A percentile compares a stretch with the other conserved stretches of the same genome.
These are phyloP conservation scores for Fusarium continuum DNA, from an alignment of 2,329 filamentous ascomycete genomes.

Conservation along the genomic window DNA sequence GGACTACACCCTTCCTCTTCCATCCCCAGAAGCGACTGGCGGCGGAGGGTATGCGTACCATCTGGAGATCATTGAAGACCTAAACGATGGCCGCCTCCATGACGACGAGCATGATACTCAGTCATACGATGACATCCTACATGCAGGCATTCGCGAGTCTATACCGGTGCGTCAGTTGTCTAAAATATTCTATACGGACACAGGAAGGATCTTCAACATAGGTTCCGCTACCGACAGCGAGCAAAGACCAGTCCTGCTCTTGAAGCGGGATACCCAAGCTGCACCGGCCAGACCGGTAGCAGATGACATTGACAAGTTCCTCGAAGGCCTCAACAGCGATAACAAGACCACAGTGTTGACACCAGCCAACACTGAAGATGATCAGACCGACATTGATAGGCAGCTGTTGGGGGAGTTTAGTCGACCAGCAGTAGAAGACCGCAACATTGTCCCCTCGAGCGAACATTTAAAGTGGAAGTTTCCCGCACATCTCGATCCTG, in stretches of 20 bases:
- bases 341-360: constrained; percentile 16
- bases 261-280: constrained; percentile 45
- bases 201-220: constrained; percentile 88
- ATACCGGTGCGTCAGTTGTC: constrained; percentile 71
- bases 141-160: constrained; percentile 61
- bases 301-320: constrained; percentile 11
- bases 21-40: not conserved
- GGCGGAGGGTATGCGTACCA: constrained; percentile 74
- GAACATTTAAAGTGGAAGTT: constrained; percentile 50
- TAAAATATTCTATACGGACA: constrained; percentile 94
- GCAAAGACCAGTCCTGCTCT: constrained; percentile 49
- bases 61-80: constrained; percentile 82
- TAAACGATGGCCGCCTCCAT: constrained; percentile 67
- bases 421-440: not conserved
- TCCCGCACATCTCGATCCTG: constrained; percentile 80
- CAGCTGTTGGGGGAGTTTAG: constrained; percentile 51
- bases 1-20: not conserved
- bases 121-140: constrained; percentile 54
- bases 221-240: constrained; percentile 60
- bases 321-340: constrained; percentile 56
- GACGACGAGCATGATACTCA: constrained; percentile 49
- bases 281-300: not conserved
- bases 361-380: constrained; percentile 35
- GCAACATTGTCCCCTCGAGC: not conserved
- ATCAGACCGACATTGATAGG: constrained; percentile 57